Evolutionary conservation across 345 rosid genomes (phyloP), one percentile per base, ranked within the genome.

Genomic region (Trapa incisa): DNA sequence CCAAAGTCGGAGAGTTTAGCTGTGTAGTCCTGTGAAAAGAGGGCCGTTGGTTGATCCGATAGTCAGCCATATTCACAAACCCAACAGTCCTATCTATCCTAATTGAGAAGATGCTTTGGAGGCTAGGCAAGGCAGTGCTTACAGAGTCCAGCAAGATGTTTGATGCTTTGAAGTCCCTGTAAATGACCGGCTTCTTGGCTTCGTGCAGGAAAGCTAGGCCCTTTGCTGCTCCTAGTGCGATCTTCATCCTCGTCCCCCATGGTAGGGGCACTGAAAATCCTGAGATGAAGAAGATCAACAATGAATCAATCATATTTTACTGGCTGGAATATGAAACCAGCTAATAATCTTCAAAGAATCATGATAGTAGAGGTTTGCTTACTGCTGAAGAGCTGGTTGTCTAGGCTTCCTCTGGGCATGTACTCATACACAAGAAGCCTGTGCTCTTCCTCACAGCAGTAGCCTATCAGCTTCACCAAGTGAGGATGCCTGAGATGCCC

Each of bases 381-480:
- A 92, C 98, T 84, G 86, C 95, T 80, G 47, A 92, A 92, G 2
- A 92, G 84, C 65, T 92, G 98, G 69, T 89, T 86, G 79, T 92
- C 98, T 70, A 92, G 79, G 83, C 96, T 92, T 66, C 98, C 98
- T 4, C 98, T 79, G 15, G 98, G 91, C 98, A 92, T 92, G 64
- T 89, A 92, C 72, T 92, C 98, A 48, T 92, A 92, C 0, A 80
- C 96, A 37, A 92, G 73, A 17, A 89, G 83, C 70, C 98, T 80
- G 45, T 89, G 96, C 68, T 89, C 96, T 43, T 89, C 96, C 64
- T 92, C 96, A 6, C 95, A 92, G 62, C 96, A 92, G 71, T 89
- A 92, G 0, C 98, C 98, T 11, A 92, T 85, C 77, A 92, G 63
- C 72, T 87, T 92, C 76, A 92, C 98, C 12, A 92, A 84, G 76